Evolutionary conservation across 768 basidiomycete genomes (phyloP), one percentile per base, ranked within the genome.

Genomic region (Leccinum variicolor): DNA sequence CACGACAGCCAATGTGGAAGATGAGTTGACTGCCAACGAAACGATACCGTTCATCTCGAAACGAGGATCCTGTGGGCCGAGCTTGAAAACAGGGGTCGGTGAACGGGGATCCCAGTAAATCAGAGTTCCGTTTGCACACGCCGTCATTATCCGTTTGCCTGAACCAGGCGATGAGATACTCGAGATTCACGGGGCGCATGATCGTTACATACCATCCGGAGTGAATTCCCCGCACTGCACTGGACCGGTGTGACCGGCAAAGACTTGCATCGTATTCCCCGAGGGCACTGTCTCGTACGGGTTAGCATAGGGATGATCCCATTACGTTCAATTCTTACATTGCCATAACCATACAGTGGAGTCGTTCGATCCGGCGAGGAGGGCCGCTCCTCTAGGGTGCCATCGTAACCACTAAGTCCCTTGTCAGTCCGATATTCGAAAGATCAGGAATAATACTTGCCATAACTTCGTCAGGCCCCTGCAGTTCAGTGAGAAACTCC

Each of bases 281-380:
- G 89, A 90, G 3, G 97, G 97, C 28, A 99, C 96, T 98, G 70
- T 56, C 50, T 50, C 31, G 25, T 8, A 49, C 53, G 50, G 33
- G n/a, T 19, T 8, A 64, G 52, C 10, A 36, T 1, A 23, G 50
- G 9, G 41, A 45, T 21, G 9, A n/a, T 7, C 10, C 21, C 3
- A 14, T 31, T 6, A 8, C 28, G 26, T 23, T 52, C 25, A 11
- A 7, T n/a, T 74, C 88, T 64, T 73, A 97, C 96, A 76, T 77
- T 98, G 93, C 94, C 94, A 99, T 62, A 99, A 77, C 97, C 97
- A 99, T 25, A 94, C 85, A 1, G 91, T 96, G 7, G 88, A 83
- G 72, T 98, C 96, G 63, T 96, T 92, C 8, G 92, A 89, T 43
- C 97, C 97, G 1, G 91, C 94, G 5, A 98, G 80, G 0, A 99